A percentile compares a stretch with the other conserved stretches of the same genome.
These are phyloP conservation scores for Pythium volutum DNA, from an alignment of 352 stramenopile species.

Conservation along the genomic window DNA sequence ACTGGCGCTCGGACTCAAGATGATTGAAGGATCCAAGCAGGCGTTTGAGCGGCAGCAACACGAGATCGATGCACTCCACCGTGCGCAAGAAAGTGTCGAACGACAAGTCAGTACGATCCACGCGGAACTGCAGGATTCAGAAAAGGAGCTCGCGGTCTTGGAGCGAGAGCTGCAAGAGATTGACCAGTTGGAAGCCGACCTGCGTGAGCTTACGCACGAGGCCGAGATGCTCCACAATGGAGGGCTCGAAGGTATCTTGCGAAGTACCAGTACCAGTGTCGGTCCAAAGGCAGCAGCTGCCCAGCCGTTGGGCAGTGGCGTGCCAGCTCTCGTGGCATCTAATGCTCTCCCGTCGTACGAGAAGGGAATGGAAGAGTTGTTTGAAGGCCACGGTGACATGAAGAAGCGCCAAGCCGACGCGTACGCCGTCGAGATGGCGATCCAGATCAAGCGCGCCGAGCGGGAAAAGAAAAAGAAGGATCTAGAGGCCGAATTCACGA, in stretches of 20 bases:
- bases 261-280: slow-evolving; percentile 19
- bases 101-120: slow-evolving; percentile 88
- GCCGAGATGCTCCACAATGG: slow-evolving; percentile 76
- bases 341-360: slow-evolving; percentile 37
- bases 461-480: slow-evolving; percentile 90
- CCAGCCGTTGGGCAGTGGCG: slow-evolving; percentile 48
- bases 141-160: slow-evolving; percentile 88
- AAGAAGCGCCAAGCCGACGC: slow-evolving; percentile 89
- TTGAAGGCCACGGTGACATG: slow-evolving; percentile 46
- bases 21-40: slow-evolving; percentile 93
- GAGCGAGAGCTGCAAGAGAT: slow-evolving; percentile 92
- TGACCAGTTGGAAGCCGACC: slow-evolving; percentile 88
- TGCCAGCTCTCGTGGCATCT: slow-evolving; percentile 13
- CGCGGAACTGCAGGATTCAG: slow-evolving; percentile 85
- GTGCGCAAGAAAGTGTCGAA: slow-evolving; percentile 88
- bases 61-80: slow-evolving; percentile 91
- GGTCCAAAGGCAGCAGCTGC: slow-evolving; percentile 22
- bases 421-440: slow-evolving; percentile 94
- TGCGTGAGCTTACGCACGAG: slow-evolving; percentile 91
- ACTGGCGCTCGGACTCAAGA: slow-evolving; percentile 83
- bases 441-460: slow-evolving; percentile 91
- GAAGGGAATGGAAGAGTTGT: slow-evolving; percentile 38
- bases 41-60: slow-evolving; percentile 91
- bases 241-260: slow-evolving; percentile 53
- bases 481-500: slow-evolving; percentile 93